Conservation (phyloP, 352 stramenopile species). For the Aphanomyces cochlioides region DNA sequence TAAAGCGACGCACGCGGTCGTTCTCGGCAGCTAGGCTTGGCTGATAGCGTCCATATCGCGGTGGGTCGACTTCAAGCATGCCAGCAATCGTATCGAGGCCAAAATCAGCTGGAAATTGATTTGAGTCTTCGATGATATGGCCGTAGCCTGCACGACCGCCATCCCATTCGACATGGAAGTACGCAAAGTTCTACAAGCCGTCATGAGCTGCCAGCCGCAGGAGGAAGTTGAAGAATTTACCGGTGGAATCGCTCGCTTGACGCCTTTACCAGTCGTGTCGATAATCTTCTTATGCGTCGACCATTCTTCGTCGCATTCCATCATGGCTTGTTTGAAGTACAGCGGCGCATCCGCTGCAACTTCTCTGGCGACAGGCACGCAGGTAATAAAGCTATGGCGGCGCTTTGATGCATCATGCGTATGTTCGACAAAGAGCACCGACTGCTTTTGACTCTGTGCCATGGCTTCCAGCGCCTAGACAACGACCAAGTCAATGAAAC, state of each 20-base stretch:
- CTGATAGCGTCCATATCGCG: conserved; percentile 54
- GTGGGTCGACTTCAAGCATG: conserved; percentile 65
- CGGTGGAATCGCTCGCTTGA: conserved; percentile 58
- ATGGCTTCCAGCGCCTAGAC: conserved; percentile 44
- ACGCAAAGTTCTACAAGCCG: conserved; percentile 52
- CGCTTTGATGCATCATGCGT: conserved; percentile 57
- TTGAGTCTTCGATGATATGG: conserved; percentile 78
- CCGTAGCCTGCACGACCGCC: conserved; percentile 48
- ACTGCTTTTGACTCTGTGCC: conserved; percentile 49
- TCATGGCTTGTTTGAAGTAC: conserved; percentile 82
- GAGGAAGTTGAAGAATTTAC: background rate
- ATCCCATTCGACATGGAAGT: conserved; percentile 82
- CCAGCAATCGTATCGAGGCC: conserved; percentile 70
- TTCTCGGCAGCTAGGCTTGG: conserved; percentile 56
- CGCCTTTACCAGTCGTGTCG: conserved; percentile 53
- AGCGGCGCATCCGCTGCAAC: conserved; percentile 61
- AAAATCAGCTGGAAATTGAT: conserved; percentile 72
- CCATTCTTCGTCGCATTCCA: conserved; percentile 74
- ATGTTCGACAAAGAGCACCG: conserved; percentile 77
- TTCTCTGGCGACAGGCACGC: conserved; percentile 64
- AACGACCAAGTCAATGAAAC: background rate
- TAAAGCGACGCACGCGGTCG: conserved; percentile 52
- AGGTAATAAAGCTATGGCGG: conserved; percentile 72
- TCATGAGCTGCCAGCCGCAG: background rate
- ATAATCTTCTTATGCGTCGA: conserved; percentile 80